Conservation (phyloP, 257 asterid genomes). For the Solanum pennellii region DNA sequence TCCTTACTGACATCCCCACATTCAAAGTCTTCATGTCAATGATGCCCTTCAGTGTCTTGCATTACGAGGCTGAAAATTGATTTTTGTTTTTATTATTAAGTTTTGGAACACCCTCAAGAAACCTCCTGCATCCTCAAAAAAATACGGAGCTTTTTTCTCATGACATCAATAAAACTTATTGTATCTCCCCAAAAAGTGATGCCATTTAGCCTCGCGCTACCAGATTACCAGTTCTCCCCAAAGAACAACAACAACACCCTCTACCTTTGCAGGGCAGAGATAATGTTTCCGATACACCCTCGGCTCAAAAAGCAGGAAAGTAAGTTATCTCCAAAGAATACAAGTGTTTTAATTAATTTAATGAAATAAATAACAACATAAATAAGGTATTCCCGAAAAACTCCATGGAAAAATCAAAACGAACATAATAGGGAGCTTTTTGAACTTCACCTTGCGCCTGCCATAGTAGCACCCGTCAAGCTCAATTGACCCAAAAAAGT, state of each 20-base stretch:
- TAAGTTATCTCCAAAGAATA: neutral
- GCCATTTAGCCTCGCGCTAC: neutral
- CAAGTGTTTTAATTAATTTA: neutral
- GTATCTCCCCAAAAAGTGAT: neutral
- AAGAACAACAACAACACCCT: neutral
- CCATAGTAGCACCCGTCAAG: slow-evolving; percentile 97
- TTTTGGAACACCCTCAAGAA: neutral
- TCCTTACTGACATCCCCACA: neutral
- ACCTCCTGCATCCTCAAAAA: neutral
- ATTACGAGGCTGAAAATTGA: neutral
- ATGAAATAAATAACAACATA: neutral
- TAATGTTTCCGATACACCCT: neutral
- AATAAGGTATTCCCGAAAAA: neutral
- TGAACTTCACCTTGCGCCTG: slow-evolving; percentile 58
- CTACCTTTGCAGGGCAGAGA: neutral
- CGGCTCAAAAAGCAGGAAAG: neutral
- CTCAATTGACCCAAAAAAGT: slow-evolving; percentile 95
- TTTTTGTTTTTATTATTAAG: neutral
- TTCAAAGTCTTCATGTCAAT: neutral
- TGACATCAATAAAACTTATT: neutral
- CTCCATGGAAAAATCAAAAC: neutral
- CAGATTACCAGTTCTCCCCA: neutral
- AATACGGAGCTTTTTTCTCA: neutral
- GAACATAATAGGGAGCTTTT: neutral
- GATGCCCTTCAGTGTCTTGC: neutral